These are phyloP conservation scores for Hamamelis virginiana DNA, from an alignment of 164 flowering plant species.

Conservation along the genomic window DNA sequence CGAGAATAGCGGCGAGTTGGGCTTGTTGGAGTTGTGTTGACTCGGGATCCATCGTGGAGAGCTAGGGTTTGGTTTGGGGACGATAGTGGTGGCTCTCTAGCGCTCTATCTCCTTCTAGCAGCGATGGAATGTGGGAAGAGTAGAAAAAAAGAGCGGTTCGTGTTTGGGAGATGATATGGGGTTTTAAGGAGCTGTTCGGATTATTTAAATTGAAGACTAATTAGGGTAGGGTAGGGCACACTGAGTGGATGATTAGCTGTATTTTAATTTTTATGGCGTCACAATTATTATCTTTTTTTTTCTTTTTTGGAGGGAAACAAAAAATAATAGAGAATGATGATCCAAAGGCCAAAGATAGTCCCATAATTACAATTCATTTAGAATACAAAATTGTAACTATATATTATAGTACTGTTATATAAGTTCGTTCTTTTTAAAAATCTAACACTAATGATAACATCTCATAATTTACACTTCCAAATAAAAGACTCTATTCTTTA, in stretches of 20 bases:
- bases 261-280: background rate
- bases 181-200: background rate
- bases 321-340: too few species aligned
- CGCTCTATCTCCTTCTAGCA: too few species aligned
- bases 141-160: conserved; percentile 6
- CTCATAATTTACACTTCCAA: too few species aligned
- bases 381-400: too few species aligned
- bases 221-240: too few species aligned
- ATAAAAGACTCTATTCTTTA: too few species aligned
- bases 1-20: conserved; percentile 31
- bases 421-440: too few species aligned
- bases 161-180: background rate
- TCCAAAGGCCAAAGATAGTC: too few species aligned
- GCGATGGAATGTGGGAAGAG: background rate
- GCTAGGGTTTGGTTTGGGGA: conserved; percentile 14
- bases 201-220: background rate
- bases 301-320: background rate
- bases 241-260: background rate
- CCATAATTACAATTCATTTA: too few species aligned
- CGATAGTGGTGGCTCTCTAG: too few species aligned
- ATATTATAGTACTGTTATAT: too few species aligned
- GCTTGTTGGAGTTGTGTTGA: conserved; percentile 27
- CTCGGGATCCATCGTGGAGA: conserved; percentile 24
- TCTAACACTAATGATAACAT: too few species aligned
- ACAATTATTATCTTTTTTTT: background rate